These are phyloP conservation scores for Cicer arietinum DNA, from an alignment of 306 rosid genomes.

Conservation along the genomic window DNA sequence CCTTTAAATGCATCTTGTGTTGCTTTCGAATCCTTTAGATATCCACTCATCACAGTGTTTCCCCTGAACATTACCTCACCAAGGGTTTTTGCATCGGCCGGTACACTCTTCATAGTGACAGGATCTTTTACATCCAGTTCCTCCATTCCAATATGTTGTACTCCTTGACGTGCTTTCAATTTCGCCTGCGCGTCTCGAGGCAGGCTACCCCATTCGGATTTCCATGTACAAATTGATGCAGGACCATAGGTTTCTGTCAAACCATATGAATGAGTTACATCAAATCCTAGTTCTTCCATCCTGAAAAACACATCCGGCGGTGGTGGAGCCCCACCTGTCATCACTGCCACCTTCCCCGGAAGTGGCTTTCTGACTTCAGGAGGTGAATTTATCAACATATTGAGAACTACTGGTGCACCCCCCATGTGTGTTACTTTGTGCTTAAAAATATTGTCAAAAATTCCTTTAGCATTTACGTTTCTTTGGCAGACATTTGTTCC, in stretches of 20 bases:
- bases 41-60: constrained; percentile 87
- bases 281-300: constrained; percentile 76
- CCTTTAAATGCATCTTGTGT: constrained; percentile 74
- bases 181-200: constrained; percentile 67
- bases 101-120: constrained; percentile 76
- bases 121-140: constrained; percentile 78
- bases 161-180: constrained; percentile 77
- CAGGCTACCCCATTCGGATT: constrained; percentile 79
- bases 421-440: constrained; percentile 77
- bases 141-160: constrained; percentile 75
- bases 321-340: constrained; percentile 87
- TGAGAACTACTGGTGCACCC: constrained; percentile 84
- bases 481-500: constrained; percentile 88
- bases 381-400: constrained; percentile 74
- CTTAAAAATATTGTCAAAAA: constrained; percentile 57
- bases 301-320: constrained; percentile 65
- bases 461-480: constrained; percentile 60
- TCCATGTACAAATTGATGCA: constrained; percentile 70
- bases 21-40: constrained; percentile 66
- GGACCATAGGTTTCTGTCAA: constrained; percentile 94
- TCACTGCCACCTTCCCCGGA: constrained; percentile 59
- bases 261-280: constrained; percentile 70
- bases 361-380: constrained; percentile 58
- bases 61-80: constrained; percentile 96
- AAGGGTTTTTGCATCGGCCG: constrained; percentile 74